These are phyloP conservation scores for Trypanosoma conorhini DNA, from an alignment of 208 protist genomes.

Conservation along the genomic window DNA sequence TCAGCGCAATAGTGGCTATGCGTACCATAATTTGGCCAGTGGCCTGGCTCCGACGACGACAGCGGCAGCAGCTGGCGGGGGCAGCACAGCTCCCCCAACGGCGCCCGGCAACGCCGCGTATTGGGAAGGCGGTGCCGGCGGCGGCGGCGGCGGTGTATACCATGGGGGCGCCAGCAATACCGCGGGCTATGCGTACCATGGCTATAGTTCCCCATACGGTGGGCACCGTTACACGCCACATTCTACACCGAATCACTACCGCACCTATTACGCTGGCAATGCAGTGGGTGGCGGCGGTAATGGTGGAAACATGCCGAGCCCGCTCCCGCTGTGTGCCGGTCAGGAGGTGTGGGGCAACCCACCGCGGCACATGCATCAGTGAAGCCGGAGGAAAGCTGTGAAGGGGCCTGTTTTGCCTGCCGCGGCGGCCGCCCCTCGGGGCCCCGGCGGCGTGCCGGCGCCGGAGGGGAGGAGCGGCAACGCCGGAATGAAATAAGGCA, in stretches of 20 bases:
- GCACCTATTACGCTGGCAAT: slow-evolving; percentile 9
- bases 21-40: neutral
- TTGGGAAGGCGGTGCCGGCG: slow-evolving; percentile 4
- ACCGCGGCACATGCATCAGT: slow-evolving; percentile 1
- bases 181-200: neutral
- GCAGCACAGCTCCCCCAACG: neutral
- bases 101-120: neutral
- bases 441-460: too few relatives aligned
- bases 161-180: slow-evolving; percentile 3
- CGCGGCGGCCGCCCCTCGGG: too few relatives aligned
- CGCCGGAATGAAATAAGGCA: neutral
- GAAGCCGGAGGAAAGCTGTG: neutral
- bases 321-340: slow-evolving; percentile 10
- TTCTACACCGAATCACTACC: slow-evolving; percentile 17
- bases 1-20: slow-evolving; percentile 14
- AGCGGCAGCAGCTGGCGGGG: neutral
- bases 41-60: slow-evolving; percentile 3
- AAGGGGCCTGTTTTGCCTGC: neutral
- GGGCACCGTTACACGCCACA: slow-evolving; percentile 26
- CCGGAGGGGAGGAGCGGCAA: neutral
- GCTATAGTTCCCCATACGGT: slow-evolving; percentile 24
- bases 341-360: slow-evolving; percentile 21
- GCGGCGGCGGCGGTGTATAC: neutral
- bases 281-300: neutral
- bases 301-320: neutral